Percentiles rank a stretch among this genome's conserved stretches.
Evolutionary conservation across 2,329 filamentous ascomycete species (phyloP).

Genomic region (Chalaropsis thielavioides): DNA sequence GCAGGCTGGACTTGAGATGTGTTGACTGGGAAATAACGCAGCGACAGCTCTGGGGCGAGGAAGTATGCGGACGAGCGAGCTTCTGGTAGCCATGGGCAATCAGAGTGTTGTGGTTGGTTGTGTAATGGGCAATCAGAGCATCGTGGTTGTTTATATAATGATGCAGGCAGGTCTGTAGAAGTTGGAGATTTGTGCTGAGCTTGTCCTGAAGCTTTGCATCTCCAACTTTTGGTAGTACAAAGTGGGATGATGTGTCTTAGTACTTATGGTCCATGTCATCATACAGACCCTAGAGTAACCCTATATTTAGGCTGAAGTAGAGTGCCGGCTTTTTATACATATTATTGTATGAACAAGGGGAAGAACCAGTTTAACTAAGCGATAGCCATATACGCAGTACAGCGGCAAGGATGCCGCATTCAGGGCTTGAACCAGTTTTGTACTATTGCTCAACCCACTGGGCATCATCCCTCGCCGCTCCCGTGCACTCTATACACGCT

Average conservation of each 20-base stretch:
- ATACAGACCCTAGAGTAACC: no score
- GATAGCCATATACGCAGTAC: no score
- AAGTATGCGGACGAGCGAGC: neutral
- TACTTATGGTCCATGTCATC: no score
- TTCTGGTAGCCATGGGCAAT: neutral
- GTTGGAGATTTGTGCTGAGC: neutral
- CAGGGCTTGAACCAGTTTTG: no score
- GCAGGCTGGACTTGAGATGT: neutral
- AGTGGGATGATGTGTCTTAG: no score
- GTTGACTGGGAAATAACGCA: neutral
- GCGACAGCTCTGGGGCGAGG: neutral
- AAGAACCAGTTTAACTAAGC: no score
- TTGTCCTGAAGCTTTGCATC: neutral
- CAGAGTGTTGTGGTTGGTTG: neutral
- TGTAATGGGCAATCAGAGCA: neutral
- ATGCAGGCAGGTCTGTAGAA: neutral
- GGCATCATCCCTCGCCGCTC: neutral
- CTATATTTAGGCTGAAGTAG: no score
- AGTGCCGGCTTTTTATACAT: no score
- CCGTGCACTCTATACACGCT: neutral
- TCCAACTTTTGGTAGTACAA: no score
- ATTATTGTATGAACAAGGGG: no score
- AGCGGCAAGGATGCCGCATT: no score
- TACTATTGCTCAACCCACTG: no score
- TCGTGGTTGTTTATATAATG: neutral